These are phyloP conservation scores for Myxozyma udenii DNA, from an alignment of 805 yeast genomes.

Conservation along the genomic window DNA sequence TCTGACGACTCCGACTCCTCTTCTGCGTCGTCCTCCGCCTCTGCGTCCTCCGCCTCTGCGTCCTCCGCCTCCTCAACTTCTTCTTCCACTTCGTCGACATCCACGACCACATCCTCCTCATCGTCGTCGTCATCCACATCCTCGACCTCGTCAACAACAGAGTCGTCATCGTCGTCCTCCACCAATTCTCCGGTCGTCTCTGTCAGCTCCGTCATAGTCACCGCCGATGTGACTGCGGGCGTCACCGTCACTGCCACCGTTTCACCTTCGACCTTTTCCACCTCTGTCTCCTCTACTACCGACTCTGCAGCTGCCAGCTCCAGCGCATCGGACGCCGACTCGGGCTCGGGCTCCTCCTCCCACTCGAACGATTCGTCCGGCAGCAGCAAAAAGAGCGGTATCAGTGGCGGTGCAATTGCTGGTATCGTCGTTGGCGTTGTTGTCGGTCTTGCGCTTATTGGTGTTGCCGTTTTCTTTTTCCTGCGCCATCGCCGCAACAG, in stretches of 20 bases:
- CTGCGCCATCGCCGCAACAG: conserved; percentile 45
- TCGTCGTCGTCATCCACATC: conserved; percentile 22
- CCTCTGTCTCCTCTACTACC: conserved; percentile 30
- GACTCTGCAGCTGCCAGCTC: conserved; percentile 30
- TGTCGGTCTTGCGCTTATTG: conserved; percentile 45
- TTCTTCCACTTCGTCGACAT: conserved; percentile 32
- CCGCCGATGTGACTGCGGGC: conserved; percentile 5
- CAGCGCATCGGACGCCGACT: conserved; percentile 7
- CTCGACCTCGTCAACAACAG: conserved; percentile 20
- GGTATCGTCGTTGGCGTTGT: conserved; percentile 59
- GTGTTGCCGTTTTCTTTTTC: conserved; percentile 44
- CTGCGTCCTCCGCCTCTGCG: conserved; percentile 34
- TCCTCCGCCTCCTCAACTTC: conserved; percentile 39
- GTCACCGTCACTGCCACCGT: conserved; percentile 19
- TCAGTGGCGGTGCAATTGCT: conserved; percentile 54
- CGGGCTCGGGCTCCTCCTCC: conserved; percentile 32
- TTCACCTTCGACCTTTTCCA: conserved; percentile 19
- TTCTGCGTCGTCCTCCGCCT: conserved; percentile 25
- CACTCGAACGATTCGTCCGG: conserved; percentile 33
- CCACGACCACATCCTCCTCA: conserved; percentile 25
- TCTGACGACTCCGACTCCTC: conserved; percentile 9
- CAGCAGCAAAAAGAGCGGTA: conserved; percentile 22
- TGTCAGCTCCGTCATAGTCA: conserved; percentile 11
- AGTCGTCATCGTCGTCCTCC: conserved; percentile 1
- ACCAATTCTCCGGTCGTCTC: background rate